phyloP scores from a whole-genome alignment of 805 yeast species.

The Wickerhamiella sergipiensis region DNA sequence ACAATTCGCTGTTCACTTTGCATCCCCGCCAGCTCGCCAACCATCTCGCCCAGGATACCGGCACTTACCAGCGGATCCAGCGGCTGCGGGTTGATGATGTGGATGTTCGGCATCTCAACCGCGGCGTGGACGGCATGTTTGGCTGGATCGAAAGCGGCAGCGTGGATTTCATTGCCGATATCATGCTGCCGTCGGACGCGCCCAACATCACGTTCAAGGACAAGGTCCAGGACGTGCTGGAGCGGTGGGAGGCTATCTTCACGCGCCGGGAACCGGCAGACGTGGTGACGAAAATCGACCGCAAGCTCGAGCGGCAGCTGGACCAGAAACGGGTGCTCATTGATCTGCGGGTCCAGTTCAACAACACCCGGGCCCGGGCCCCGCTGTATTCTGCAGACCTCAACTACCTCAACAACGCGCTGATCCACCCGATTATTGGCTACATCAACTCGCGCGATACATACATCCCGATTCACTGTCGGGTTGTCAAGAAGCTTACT shows the following conservation, averaged over 20 bases:
- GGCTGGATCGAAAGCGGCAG: slow-evolving; percentile 93
- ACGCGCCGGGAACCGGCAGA: slow-evolving; percentile 9
- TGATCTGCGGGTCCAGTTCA: slow-evolving; percentile 66
- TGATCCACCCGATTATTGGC: slow-evolving; percentile 88
- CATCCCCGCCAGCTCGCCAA: slow-evolving; percentile 50
- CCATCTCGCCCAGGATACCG: slow-evolving; percentile 35
- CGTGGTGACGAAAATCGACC: slow-evolving; percentile 22
- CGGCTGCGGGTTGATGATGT: slow-evolving; percentile 75
- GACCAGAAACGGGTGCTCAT: slow-evolving; percentile 50
- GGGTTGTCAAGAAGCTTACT: slow-evolving; percentile 58
- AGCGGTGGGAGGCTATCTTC: slow-evolving; percentile 27
- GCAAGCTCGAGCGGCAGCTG: slow-evolving; percentile 17
- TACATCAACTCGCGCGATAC: slow-evolving; percentile 86
- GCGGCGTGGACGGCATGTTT: slow-evolving; percentile 80
- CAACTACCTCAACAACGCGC: slow-evolving; percentile 82
- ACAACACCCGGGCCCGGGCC: slow-evolving; percentile 76
- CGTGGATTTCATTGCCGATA: slow-evolving; percentile 88
- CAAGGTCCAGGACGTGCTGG: slow-evolving; percentile 27
- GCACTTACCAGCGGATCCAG: slow-evolving; percentile 29
- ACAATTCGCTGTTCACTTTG: slow-evolving; percentile 82
- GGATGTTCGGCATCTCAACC: slow-evolving; percentile 75
- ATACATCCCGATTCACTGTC: slow-evolving; percentile 73
- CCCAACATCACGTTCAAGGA: slow-evolving; percentile 33
- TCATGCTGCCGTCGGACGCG: slow-evolving; percentile 49
- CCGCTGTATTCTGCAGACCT: slow-evolving; percentile 81